phyloP scores from a whole-genome alignment of 495 filamentous ascomycete species.

The Jackrogersella minutella region DNA sequence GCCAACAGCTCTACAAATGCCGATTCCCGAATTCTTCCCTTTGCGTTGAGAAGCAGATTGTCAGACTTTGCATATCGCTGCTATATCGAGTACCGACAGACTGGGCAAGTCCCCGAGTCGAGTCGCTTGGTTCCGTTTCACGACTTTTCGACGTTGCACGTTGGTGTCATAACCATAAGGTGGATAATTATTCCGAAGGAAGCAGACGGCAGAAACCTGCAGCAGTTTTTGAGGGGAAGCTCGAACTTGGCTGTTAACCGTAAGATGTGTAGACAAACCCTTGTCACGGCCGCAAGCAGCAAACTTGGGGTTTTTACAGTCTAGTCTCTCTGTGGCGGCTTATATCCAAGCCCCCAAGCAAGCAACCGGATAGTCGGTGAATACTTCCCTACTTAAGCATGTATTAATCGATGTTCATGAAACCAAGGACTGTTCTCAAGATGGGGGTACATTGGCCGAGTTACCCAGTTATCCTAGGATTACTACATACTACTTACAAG shows the following conservation, averaged over 20 bases:
- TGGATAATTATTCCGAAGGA: constrained; percentile 12
- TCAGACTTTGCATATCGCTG: constrained; percentile 31
- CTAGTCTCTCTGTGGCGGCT: constrained; percentile 2
- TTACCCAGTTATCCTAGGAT: neutral
- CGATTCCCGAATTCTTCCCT: constrained; percentile 20
- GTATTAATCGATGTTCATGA: neutral
- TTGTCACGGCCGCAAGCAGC: constrained; percentile 1
- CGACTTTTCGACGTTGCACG: constrained; percentile 11
- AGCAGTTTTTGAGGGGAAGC: constrained; percentile 8
- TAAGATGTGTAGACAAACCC: constrained; percentile 4
- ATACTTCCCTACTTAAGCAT: neutral
- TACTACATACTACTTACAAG: neutral
- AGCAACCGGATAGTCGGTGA: neutral
- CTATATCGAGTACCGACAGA: constrained; percentile 36
- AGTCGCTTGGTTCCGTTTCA: constrained; percentile 25
- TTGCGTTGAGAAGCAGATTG: neutral
- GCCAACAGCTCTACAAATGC: constrained; percentile 26
- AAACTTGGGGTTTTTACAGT: neutral
- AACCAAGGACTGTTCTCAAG: neutral
- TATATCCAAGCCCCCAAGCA: constrained; percentile 5
- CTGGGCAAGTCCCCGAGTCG: constrained; percentile 31
- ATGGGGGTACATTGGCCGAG: neutral
- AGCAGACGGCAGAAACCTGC: constrained; percentile 8
- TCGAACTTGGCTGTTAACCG: constrained; percentile 12
- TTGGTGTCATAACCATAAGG: neutral